A percentile compares a stretch with the other conserved stretches of the same genome.
Conservation (phyloP, 75 land plant genomes). For the Sequoia sempervirens region DNA sequence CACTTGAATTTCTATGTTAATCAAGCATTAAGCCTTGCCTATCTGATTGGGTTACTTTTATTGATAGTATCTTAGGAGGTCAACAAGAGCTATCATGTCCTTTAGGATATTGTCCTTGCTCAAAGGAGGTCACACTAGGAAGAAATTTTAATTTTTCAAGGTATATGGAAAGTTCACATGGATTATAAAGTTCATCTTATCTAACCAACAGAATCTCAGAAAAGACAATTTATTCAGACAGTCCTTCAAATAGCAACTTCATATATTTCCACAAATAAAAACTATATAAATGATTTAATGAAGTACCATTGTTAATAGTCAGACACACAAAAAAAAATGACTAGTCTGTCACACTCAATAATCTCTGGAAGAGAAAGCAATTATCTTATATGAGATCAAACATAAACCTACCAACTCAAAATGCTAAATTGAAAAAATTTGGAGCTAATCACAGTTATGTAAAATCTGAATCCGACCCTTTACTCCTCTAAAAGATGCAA, state of each 20-base stretch:
- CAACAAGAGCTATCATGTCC: not conserved
- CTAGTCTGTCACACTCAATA: not conserved
- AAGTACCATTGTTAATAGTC: not conserved
- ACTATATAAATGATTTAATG: not conserved
- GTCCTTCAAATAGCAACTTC: not conserved
- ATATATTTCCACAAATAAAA: not conserved
- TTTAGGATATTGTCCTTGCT: not conserved
- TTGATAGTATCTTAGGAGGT: not conserved
- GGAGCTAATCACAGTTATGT: not conserved
- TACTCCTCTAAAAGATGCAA: not conserved
- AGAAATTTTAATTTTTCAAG: not conserved
- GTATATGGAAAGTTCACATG: not conserved
- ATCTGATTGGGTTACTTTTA: too few species aligned
- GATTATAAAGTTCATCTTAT: not conserved
- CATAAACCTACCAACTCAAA: not conserved
- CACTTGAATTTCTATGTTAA: too few species aligned
- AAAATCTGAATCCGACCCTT: not conserved
- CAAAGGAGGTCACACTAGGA: not conserved
- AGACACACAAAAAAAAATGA: not conserved
- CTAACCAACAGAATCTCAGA: not conserved
- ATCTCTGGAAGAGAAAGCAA: not conserved
- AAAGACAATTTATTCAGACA: not conserved
- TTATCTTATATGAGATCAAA: not conserved
- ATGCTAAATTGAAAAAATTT: not conserved
- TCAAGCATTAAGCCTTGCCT: too few species aligned